Evolutionary conservation across 2,329 filamentous ascomycete genomes (phyloP), one percentile per base, ranked within the genome.

Genomic region (Pseudocercospora cruenta): DNA sequence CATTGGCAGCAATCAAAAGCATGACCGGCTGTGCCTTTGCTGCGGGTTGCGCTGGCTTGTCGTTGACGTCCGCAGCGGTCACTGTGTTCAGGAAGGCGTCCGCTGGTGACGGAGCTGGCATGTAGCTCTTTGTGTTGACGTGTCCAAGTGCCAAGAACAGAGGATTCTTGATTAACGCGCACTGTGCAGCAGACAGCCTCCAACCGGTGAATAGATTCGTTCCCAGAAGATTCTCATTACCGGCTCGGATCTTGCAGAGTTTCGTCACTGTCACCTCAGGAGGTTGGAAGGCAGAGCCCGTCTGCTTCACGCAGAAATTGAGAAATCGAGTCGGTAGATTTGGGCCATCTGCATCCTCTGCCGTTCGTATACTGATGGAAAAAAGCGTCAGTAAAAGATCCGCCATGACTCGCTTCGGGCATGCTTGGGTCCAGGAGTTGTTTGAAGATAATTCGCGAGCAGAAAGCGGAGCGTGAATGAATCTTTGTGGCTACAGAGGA

Each of bases 171-270:
- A 60, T 45, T 3, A 2, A 10, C 3, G 28, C 21, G 58, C 58
- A 60, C 45, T 60, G 19, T 4, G 16, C 16, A 9, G 24, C 58
- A 9, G 19, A 24, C 19, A 47, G 58, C 19, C 58, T 33, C 39
- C 58, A 49, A 7, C 22, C 14, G 10, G 58, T 60, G 58, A 60
- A 60, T 3, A 60, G 58, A 31, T 60, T 60, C 4, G 39, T 47
- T 4, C 58, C 58, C 1, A 60, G 58, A 3, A 60, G 31, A 19
- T 60, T 45, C 19, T 26, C 33, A 6, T 60, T 60, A n/a, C 58
- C 58, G 10, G 58, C 58, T 31, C 28, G 28, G 8, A 31, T 31
- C 28, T 31, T 31, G 28, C 28, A 31, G 6, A 31, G 28, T 31
- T 31, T 31, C 8, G 4, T 31, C 28, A 31, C 28, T 3, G 8